Base-by-base conservation (phyloP, 345 rosid species). In the Balakata baccata region DNA sequence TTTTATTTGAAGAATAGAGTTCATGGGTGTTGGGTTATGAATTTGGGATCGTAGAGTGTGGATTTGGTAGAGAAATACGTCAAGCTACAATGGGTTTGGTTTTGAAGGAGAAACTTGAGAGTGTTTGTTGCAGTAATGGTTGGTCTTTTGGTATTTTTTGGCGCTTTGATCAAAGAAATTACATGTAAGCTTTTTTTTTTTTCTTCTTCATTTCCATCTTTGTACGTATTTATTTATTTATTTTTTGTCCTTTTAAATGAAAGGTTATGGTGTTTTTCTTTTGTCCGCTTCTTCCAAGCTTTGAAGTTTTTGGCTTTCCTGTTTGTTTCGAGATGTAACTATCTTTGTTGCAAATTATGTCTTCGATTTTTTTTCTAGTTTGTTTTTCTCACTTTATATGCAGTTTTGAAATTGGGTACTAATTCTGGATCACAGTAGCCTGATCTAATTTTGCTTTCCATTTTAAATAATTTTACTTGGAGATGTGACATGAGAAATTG, bases 81-180 rank as follows among this genome's bases (percentile, higher is more conserved):
- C 65, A 56, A 29, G 23, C 45, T 61, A 56, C 67, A 50, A 75
- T 70, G 72, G 69, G 68, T 65, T 37, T 22, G n/a, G 22, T 65
- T 46, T 60, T 81, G 53, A 90, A 86, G 88, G 85, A 82, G 83
- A 82, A 22, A 71, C 85, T 92, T 22, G 83, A 83, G 85, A 81
- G 74, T 50, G 87, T 92, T 71, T 94, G 97, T 84, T 76, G 88
- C 79, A 83, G 82, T 66, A 79, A 89, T 85, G 96, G 96, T 16
- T 94, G 97, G 98, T 90, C 91, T 82, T 89, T 84, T 75, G 96
- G 88, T 22, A 86, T 92, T 57, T 87, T 88, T 58, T 94, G 98
- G 98, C 38, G 91, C 70, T 85, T 85, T 78, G 89, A 92, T 84
- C 86, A 83, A 53, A 77, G 80, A 77, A 88, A 89, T 79, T 79